Evolutionary conservation across 208 protist species (phyloP), one percentile per base, ranked within the genome.

Genomic region (Leishmania braziliensis): DNA sequence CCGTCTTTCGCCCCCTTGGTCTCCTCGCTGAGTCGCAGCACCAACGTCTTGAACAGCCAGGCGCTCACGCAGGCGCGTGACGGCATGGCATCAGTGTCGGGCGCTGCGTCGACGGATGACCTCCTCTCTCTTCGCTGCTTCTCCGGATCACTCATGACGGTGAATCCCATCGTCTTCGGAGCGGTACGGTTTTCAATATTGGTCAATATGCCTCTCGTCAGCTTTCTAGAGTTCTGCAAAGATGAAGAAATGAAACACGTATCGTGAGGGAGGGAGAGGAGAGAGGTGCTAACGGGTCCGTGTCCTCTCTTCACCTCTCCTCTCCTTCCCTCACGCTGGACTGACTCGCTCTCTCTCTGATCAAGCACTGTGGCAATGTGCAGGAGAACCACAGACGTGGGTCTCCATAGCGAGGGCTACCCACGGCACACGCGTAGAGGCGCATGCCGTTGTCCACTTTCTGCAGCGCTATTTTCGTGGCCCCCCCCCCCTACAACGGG

Each of bases 1-100:
- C 91, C 91, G 58, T 91, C 89, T 20, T 85, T 97, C 62, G 86
- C 86, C 0, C 85, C 91, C 16, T 82, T 95, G 20, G 66, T 53
- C 20, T 36, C 82, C 16, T 81, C 85, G 12, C 43, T 80, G 39
- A 84, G 79, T 5, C 60, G 75, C 63, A 79, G 78, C 83, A 82
- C 83, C 2, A 83, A 77, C 62, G 56, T 87, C n/a, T 46, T 86
- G 62, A 69, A 80, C 77, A 74, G 71, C 46, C 83, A 80, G 62
- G 75, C 86, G 20, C 20, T 83, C 23, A 69, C 68, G 51, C 80
- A 83, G 68, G 80, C 78, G 5, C 84, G 79, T 36, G 81, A 88
- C 56, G 84, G 84, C 43, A 82, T 82, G 84, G 77, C 81, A 16
- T 85, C 82, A 2, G 77, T 81, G 46, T 54, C 77, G 4, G 56